Evolutionary conservation across 2,329 filamentous ascomycete species (phyloP), one percentile per base, ranked within the genome.

Genomic region (Xylaria arbuscula): DNA sequence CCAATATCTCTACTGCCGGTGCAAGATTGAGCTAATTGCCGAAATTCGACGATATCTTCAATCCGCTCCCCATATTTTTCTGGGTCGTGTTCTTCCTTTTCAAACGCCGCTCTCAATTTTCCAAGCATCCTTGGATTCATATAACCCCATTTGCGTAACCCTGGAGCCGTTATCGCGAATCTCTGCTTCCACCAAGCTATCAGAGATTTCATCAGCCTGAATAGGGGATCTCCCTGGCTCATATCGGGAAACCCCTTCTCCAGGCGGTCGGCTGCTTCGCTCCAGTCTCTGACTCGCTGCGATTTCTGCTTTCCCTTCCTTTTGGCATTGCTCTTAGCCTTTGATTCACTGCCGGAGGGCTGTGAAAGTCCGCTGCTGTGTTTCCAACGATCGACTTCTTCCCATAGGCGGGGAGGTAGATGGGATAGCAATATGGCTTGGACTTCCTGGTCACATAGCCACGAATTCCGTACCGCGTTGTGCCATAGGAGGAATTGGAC

Each of bases 401-500:
- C 88, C 81, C 88, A 90, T 4, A 95, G 83, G 6, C 87, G 86
- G 0, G 88, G 84, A 0, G 92, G 86, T 7, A 97, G 75, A 66
- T 93, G 90, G n/a, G 89, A 88, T 3, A 96, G 84, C 77, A 98
- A 84, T 17, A 90, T 91, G 11, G 89, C 88, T 70, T 96, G 93
- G 0, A 97, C 85, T 70, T 92, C 88, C 3, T 86, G 79, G 74
- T 98, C 92, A 73, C 93, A 93, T 22, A 94, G 81, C 91, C 95
- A 98, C 0, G 88, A 85, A 78, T 98, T 98, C 50, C 93, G 89
- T 15, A 96, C 81, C 0, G 93, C 88, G 76, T 98, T 98, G 78
- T 98, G 94, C 86, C 92, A 98, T 68, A 99, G 86, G 17, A 99
- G 83, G 61, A 90, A 88, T 77, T 97, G 90, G 1, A 98, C 94